These are phyloP conservation scores for Rhizophora mangle DNA, from an alignment of 345 rosid species.

Conservation along the genomic window DNA sequence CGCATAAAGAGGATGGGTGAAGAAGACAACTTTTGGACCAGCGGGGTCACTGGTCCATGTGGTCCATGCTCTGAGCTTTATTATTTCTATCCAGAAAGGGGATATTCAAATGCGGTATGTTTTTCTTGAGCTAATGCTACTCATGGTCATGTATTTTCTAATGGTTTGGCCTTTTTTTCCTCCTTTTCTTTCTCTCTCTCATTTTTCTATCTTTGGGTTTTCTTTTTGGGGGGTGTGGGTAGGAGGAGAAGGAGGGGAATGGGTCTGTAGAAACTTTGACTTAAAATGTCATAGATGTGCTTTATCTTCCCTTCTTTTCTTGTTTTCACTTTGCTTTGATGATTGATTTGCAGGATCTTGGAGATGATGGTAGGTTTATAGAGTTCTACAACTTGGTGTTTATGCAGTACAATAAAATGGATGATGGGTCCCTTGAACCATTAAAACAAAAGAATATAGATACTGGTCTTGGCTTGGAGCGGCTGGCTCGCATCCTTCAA, in stretches of 20 bases:
- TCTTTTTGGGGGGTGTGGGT: background rate
- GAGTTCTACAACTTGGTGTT: conserved; percentile 95
- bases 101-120: conserved; percentile 47
- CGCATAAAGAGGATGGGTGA: conserved; percentile 84
- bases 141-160: too few species aligned
- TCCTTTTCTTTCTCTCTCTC: background rate
- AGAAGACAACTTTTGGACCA: conserved; percentile 94
- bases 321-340: conserved; percentile 8
- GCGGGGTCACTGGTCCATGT: conserved; percentile 95
- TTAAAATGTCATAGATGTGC: background rate
- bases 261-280: background rate
- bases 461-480: conserved; percentile 95
- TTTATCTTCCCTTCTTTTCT: background rate
- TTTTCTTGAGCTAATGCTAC: background rate
- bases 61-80: conserved; percentile 98
- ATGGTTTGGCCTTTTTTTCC: too few species aligned
- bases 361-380: conserved; percentile 84
- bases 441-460: conserved; percentile 89
- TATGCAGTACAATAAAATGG: conserved; percentile 90
- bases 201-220: background rate
- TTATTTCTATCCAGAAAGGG: conserved; percentile 83
- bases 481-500: conserved; percentile 86
- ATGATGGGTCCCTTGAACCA: conserved; percentile 77
- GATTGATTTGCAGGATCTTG: conserved; percentile 63
- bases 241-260: background rate